Base-by-base conservation (phyloP, 1,284 basidiomycete genomes). In the Veloporphyrellus conicus region DNA sequence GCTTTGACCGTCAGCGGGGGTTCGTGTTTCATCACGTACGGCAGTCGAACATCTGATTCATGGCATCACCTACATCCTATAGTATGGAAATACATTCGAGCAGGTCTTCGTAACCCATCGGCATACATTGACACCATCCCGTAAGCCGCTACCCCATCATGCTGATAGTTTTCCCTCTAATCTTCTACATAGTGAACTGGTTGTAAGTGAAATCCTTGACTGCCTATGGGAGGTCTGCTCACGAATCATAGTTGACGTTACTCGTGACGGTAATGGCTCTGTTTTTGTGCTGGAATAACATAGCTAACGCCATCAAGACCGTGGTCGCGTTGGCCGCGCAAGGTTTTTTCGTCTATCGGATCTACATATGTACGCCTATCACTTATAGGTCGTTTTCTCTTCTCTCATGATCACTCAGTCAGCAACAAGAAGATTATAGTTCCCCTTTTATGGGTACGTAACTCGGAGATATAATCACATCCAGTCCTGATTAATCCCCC, bases 241-340 rank as follows among this genome's bases (percentile, higher is more conserved):
- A 49, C 22, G 14, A 6, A 40, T 9, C 28, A 7, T 31, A 54
- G 50, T 5, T 54, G 6, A 25, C 28, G 16, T 3, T 31, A 1
- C 3, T 48, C 6, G 22, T 43, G 9, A 53, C 34, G 16, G 52
- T 54, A 20, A 41, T 3, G 7, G 11, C 8, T 12, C 1, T 22
- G 2, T 6, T 28, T 10, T 23, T 27, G 10, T 15, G 5, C 1
- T 0, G 3, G 16, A 23, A 25, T 8, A 8, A 27, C 7, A 11
- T 3, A 32, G 18, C 19, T 56, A 19, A 59, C 7, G 12, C 7
- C 5, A 8, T 40, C 5, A 11, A 61, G 59, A 9, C 10, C 6
- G 0, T 48, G n/a, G 36, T 41, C 18, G 29, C 50, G 16, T 14
- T 54, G n/a, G 6, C 5, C 15, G 46, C 54, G 2, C 56, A 61